Base-by-base conservation (phyloP, 352 stramenopile species). In the Phytopythium sindhum region DNA sequence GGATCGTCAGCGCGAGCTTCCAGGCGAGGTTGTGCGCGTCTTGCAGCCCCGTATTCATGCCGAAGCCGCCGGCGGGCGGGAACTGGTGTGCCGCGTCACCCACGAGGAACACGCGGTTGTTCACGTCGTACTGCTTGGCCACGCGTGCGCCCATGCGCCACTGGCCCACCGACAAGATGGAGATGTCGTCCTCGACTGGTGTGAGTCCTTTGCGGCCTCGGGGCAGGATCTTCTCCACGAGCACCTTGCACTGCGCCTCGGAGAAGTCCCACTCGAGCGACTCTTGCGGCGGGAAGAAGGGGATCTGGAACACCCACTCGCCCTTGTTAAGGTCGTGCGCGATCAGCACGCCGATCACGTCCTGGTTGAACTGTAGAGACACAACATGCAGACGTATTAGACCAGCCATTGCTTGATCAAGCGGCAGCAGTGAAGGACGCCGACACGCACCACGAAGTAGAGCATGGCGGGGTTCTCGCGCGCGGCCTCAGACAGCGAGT, bases 101-200 rank as follows among this genome's bases (percentile, higher is more conserved):
- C 1, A 92, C 89, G 54, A 98, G 79, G 66, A 98, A 97, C 14
- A 97, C 73, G 9, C 74, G 71, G 33, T 80, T 58, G 29, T 84
- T 67, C 19, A 50, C 63, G 72, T 91, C 71, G 69, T 97, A 98
- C 31, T 85, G 75, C 63, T 94, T 76, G 24, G 93, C 93, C n/a
- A 98, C 88, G 24, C 91, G 84, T 37, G 89, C 92, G 55, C 82
- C 93, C 95, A 98, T 98, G 60, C 82, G 89, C 95, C 95, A 98
- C 35, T 94, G 81, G 1, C 89, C 86, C 56, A 95, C 79, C 21
- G 90, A 97, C 17, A 95, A 72, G 41, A 97, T 88, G 2, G 74
- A 69, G 4, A 94, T 80, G 63, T 96, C 87, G n/a, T 86, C 57
- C 6, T 60, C 65, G 9, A n/a, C 63, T 42, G 1, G n/a, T n/a